Base-by-base conservation (phyloP, 257 asterid genomes). In the Penstemon newberryi region DNA sequence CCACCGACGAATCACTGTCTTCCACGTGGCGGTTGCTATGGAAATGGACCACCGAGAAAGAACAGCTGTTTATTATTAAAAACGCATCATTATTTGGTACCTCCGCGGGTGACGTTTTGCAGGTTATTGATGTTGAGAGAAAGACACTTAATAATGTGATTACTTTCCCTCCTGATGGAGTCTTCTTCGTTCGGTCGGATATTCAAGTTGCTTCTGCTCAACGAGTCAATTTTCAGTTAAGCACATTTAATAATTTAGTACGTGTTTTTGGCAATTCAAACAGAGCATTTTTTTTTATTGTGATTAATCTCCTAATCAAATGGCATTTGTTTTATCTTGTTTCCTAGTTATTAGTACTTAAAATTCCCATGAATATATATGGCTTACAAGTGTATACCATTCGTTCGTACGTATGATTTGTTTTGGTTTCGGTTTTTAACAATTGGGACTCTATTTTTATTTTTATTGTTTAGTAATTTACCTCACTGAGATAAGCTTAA, bases 11-110 rank as follows among this genome's bases (percentile, higher is more conserved):
- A 6, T 82, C 89, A 8, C 68, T 89, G 5, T 83, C 97, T 3
- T 85, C 81, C 72, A 92, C 96, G 80, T 90, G 98, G 97, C 84
- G 97, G 56, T 5, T 92, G 89, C 87, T 92, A 11, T 92, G 98
- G 98, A 92, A 90, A 11, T 92, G 98, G 98, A 92, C 98, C 62
- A 92, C 98, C 1, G 98, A 92, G 96, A 92, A 92, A 81, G 98
- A 89, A 4, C 98, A 92, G 72, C 95, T 92, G 33, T 92, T 81
- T 73, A 90, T 89, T 42, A 67, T 88, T 0, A 85, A 87, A 66
- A 85, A 88, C 37, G 93, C 98, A 0, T 11, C 78, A 45, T 0
- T 90, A 60, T 87, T 89, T 9, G 97, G 98, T 15, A 92, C 93
- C 6, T 57, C 79, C 60, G 88, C 97, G 33, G 98, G 97, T 4